Conservation (phyloP, 805 yeast species). For the Monosporozyma siamensis region DNA sequence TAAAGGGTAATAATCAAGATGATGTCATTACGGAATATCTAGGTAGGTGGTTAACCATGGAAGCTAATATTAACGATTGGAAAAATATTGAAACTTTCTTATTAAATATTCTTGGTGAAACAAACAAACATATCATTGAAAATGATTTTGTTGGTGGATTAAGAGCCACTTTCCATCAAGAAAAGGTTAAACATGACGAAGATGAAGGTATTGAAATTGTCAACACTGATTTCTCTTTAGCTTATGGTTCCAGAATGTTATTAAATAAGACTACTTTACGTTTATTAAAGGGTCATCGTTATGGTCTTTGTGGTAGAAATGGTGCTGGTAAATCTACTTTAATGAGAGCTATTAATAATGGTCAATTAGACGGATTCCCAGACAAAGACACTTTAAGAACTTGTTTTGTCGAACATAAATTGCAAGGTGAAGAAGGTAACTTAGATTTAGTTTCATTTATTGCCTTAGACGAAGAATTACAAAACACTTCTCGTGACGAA, state of each 20-base stretch:
- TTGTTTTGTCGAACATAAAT: conserved; percentile 93
- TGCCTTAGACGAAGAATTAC: conserved; percentile 78
- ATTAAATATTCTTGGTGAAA: conserved; percentile 31
- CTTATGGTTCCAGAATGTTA: conserved; percentile 96
- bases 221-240: conserved; percentile 88
- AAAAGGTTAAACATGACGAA: conserved; percentile 41
- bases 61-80: conserved; percentile 70
- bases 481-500: conserved; percentile 52
- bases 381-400: conserved; percentile 77
- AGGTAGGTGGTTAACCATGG: conserved; percentile 44
- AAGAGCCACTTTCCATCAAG: conserved; percentile 44
- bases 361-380: conserved; percentile 97
- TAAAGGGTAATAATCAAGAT: conserved; percentile 16
- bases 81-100: conserved; percentile 50
- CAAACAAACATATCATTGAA: conserved; percentile 30
- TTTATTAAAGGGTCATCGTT: conserved; percentile 87
- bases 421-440: conserved; percentile 91
- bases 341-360: conserved; percentile 94
- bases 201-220: conserved; percentile 86
- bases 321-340: conserved; percentile 98
- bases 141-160: conserved; percentile 38
- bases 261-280: conserved; percentile 85
- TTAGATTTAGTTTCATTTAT: conserved; percentile 82
- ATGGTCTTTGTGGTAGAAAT: conserved; percentile 95
- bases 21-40: conserved; percentile 39